These are phyloP conservation scores for Nannizziopsis arthrosporioides DNA, from an alignment of 2,329 filamentous ascomycete genomes.

Conservation along the genomic window DNA sequence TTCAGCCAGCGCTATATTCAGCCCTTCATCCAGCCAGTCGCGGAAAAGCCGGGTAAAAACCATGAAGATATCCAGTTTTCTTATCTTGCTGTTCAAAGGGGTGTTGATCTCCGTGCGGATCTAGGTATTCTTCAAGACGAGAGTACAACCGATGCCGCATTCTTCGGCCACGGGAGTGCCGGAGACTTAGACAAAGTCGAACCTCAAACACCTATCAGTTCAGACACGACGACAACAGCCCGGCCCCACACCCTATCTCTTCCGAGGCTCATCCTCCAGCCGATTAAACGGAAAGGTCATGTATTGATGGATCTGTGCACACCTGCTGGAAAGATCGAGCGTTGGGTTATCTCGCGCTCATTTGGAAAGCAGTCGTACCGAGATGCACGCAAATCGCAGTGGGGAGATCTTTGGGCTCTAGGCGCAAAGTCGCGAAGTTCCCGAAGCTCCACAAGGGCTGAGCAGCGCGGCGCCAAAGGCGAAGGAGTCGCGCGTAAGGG, in stretches of 20 bases:
- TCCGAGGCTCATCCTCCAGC: slow-evolving; percentile 64
- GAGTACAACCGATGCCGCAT: slow-evolving; percentile 53
- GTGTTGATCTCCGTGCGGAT: slow-evolving; percentile 46
- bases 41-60: slow-evolving; percentile 57
- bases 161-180: slow-evolving; percentile 56
- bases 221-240: slow-evolving; percentile 14
- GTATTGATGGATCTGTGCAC: slow-evolving; percentile 88
- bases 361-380: slow-evolving; percentile 74
- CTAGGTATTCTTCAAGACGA: slow-evolving; percentile 40
- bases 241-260: slow-evolving; percentile 51
- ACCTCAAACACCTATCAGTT: slow-evolving; percentile 4
- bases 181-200: slow-evolving; percentile 11
- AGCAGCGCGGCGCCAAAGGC: slow-evolving; percentile 27
- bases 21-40: slow-evolving; percentile 67
- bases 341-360: slow-evolving; percentile 81
- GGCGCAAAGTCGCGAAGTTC: slow-evolving; percentile 74
- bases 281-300: slow-evolving; percentile 79
- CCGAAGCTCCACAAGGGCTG: slow-evolving; percentile 51
- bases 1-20: slow-evolving; percentile 83
- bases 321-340: slow-evolving; percentile 69
- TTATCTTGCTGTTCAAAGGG: slow-evolving; percentile 75
- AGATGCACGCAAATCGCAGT: slow-evolving; percentile 77
- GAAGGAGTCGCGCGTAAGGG: slow-evolving; percentile 9
- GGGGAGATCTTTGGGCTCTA: slow-evolving; percentile 93
- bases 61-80: slow-evolving; percentile 87